Conservation (phyloP, 140 eudicot genomes). For the Ambrosia hybrid region DNA sequence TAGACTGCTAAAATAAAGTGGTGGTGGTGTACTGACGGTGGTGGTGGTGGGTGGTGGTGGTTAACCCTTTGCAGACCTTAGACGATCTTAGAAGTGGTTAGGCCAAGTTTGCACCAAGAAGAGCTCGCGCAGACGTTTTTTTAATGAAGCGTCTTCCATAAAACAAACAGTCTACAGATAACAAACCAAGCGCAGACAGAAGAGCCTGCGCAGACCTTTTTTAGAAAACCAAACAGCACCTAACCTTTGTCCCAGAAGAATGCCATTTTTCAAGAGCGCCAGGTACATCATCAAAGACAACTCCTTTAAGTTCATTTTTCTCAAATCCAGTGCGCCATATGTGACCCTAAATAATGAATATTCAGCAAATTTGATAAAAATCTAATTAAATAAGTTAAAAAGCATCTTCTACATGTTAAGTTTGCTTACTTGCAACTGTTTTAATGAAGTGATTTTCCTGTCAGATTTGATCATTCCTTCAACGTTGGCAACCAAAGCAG, state of each 20-base stretch:
- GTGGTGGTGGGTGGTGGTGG: too few relatives aligned
- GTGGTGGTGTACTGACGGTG: too few relatives aligned
- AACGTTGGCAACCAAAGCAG: slow-evolving; percentile 86
- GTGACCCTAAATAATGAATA: slow-evolving; percentile 65
- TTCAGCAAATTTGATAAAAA: slow-evolving; percentile 11
- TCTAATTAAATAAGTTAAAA: not conserved
- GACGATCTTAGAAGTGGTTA: too few relatives aligned
- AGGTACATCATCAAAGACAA: slow-evolving; percentile 94
- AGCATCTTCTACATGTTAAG: not conserved
- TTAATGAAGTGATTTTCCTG: slow-evolving; percentile 86
- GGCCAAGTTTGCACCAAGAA: too few relatives aligned
- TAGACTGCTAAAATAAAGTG: too few relatives aligned
- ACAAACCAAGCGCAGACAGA: too few relatives aligned
- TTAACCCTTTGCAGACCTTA: too few relatives aligned
- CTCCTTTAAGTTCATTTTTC: slow-evolving; percentile 67
- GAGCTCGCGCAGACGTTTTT: too few relatives aligned
- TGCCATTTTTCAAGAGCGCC: slow-evolving; percentile 92
- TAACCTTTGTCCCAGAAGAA: slow-evolving; percentile 77
- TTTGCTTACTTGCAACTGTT: slow-evolving; percentile 80
- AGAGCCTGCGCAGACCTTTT: too few relatives aligned
- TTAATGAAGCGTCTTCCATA: too few relatives aligned
- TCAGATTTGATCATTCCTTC: slow-evolving; percentile 96
- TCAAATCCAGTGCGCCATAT: slow-evolving; percentile 92
- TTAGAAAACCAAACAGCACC: too few relatives aligned
- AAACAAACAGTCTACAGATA: too few relatives aligned